Conservation (phyloP, 2,329 filamentous ascomycete genomes). For the Didymella pomorum region DNA sequence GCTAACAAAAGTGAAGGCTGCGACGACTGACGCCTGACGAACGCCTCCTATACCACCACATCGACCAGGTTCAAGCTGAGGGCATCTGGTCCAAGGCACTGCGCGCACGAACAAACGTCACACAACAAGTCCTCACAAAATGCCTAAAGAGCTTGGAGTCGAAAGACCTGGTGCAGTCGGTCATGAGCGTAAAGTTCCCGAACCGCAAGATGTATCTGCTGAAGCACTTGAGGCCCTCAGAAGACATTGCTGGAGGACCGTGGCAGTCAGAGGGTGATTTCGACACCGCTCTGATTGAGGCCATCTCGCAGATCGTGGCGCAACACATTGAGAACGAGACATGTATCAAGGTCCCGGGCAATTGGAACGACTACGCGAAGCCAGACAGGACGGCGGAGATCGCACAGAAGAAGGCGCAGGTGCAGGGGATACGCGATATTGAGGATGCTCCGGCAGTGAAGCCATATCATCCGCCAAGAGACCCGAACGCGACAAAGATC, state of each 20-base stretch:
- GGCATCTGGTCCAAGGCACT: conserved; percentile 93
- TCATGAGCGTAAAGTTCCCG: conserved; percentile 91
- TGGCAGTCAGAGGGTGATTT: conserved; percentile 94
- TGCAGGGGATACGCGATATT: conserved; percentile 43
- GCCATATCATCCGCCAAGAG: conserved; percentile 35
- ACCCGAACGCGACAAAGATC: conserved; percentile 33
- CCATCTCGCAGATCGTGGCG: conserved; percentile 76
- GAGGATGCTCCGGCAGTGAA: conserved; percentile 41
- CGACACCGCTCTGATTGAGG: conserved; percentile 86
- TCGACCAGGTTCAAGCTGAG: conserved; percentile 83
- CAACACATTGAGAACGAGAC: conserved; percentile 75
- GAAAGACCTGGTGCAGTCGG: conserved; percentile 83
- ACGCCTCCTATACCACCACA: conserved; percentile 84
- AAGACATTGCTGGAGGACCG: conserved; percentile 89
- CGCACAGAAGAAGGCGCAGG: conserved; percentile 48
- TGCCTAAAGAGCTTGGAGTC: conserved; percentile 83
- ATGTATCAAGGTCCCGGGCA: conserved; percentile 66
- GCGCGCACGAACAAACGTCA: conserved; percentile 79
- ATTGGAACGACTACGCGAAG: conserved; percentile 53
- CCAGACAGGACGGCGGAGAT: conserved; percentile 47
- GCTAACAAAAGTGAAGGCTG: conserved; percentile 43
- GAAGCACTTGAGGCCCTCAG: conserved; percentile 80
- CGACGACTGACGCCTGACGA: conserved; percentile 69
- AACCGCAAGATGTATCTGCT: conserved; percentile 97
- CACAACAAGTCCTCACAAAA: conserved; percentile 82